Percentiles rank a stretch among this genome's conserved stretches.
Evolutionary conservation across 1,284 basidiomycete species (phyloP).

Genomic region (Cryptococcus amylolentus): DNA sequence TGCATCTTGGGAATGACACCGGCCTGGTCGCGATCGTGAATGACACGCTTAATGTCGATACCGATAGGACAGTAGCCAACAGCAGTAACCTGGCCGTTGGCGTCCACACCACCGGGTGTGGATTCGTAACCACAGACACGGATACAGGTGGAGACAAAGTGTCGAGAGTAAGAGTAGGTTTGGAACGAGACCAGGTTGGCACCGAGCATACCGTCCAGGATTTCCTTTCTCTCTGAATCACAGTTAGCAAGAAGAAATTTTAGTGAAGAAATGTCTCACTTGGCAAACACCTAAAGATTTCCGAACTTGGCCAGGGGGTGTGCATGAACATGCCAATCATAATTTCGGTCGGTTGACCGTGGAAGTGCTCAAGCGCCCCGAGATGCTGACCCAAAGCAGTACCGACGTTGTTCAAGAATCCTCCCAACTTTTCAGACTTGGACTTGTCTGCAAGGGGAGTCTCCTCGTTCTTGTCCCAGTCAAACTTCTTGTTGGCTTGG

Average conservation of each 20-base stretch:
- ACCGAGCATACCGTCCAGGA: slow-evolving; percentile 96
- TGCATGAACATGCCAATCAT: slow-evolving; percentile 92
- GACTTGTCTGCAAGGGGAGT: slow-evolving; percentile 11
- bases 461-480: slow-evolving; percentile 28
- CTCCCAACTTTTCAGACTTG: slow-evolving; percentile 22
- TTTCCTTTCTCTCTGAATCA: slow-evolving; percentile 71
- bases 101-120: slow-evolving; percentile 77
- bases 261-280: slow-evolving; percentile 53
- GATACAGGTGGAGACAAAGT: slow-evolving; percentile 91
- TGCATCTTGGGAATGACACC: slow-evolving; percentile 87
- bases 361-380: slow-evolving; percentile 16
- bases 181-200: slow-evolving; percentile 96
- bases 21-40: slow-evolving; percentile 70
- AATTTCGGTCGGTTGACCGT: slow-evolving; percentile 27
- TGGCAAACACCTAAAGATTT: slow-evolving; percentile 91
- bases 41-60: slow-evolving; percentile 89
- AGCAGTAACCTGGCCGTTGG: slow-evolving; percentile 78
- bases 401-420: slow-evolving; percentile 30
- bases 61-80: slow-evolving; percentile 94
- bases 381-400: slow-evolving; percentile 27
- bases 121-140: slow-evolving; percentile 95
- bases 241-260: neutral
- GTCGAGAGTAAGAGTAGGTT: slow-evolving; percentile 94
- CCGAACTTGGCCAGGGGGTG: slow-evolving; percentile 94
- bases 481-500: slow-evolving; percentile 28